Evolutionary conservation across 768 basidiomycete species (phyloP).

Genomic region (Amylocystis lapponica): DNA sequence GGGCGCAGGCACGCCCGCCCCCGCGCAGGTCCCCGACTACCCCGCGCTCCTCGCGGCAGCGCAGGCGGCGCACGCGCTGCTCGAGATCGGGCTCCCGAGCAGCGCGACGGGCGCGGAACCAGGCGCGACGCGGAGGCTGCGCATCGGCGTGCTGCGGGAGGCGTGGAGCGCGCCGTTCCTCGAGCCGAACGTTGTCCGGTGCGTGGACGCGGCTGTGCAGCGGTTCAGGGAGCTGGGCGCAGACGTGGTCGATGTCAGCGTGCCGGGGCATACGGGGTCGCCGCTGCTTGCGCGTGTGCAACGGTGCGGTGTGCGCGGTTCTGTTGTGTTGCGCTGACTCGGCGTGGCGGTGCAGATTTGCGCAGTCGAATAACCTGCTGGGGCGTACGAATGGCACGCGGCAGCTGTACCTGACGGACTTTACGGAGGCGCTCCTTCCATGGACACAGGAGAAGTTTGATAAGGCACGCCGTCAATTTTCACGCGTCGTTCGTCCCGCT

Average conservation of each 20-base stretch:
- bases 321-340: neutral
- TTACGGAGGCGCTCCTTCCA: constrained; percentile 26
- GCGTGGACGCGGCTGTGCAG: constrained; percentile 28
- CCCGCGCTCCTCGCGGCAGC: constrained; percentile 17
- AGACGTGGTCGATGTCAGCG: constrained; percentile 33
- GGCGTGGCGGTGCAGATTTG: constrained; percentile 3
- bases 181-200: constrained; percentile 30
- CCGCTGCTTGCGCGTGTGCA: constrained; percentile 11
- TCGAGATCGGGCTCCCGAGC: constrained; percentile 3
- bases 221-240: constrained; percentile 34
- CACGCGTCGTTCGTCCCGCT: constrained; percentile 1
- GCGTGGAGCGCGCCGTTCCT: constrained; percentile 28
- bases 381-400: constrained; percentile 18
- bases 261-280: constrained; percentile 31
- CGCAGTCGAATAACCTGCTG: constrained; percentile 13
- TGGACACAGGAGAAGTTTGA: constrained; percentile 36
- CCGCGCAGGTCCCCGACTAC: constrained; percentile 30
- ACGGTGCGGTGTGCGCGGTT: constrained; percentile 1
- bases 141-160: constrained; percentile 37
- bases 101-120: constrained; percentile 5
- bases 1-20: constrained; percentile 27
- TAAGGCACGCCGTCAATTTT: constrained; percentile 15
- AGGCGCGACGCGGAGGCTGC: constrained; percentile 19
- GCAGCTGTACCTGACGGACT: constrained; percentile 30
- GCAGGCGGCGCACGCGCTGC: constrained; percentile 6